Base-by-base conservation (phyloP, 2,329 filamentous ascomycete genomes). In the Aspergillus caelatus region DNA sequence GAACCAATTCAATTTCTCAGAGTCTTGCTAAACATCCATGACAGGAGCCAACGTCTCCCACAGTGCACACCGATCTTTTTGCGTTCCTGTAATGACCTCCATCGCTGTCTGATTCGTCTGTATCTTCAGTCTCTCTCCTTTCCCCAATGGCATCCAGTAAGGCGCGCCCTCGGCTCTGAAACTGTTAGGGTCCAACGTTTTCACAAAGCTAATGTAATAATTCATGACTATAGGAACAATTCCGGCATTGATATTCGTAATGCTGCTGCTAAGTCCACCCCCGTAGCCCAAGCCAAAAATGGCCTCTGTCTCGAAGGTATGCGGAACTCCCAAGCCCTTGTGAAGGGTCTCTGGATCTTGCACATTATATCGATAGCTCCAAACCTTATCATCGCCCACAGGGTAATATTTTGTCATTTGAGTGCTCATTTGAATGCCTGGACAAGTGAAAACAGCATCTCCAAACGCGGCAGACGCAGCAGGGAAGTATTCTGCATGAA, bases 311-410 rank as follows among this genome's bases (percentile, higher is more conserved):
- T 74, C 72, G 8, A 74, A 75, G 1, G 75, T 72, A 64, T 81
- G 79, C 1, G 76, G 74, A 2, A 79, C 77, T 1, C 79, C 79
- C 30, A 77, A 76, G 2, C 74, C 78, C 0, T 60, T 57, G 1
- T 74, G 75, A 1, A 81, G 73, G 52, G 80, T 75, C 2, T 73
- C 69, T 1, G 77, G 74, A 14, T 77, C 72, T 14, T 75, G 78
- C 2, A 84, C 80, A 52, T 84, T 81, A 75, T 80, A 84, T 0
- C 81, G 75, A 65, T 85, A 85, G 52, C 80, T 79, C 79, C 82
- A 85, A 8, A 78, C 76, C 1, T 72, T 67, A 11, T n/a, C 16
- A 30, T 2, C 16, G 10, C 12, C 46, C 12, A 14, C 5, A 10
- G 62, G 10, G 21, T 77, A 75, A 23, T 63, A 56, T 1, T 52